These are phyloP conservation scores for Cronartium ribicola DNA, from an alignment of 1,284 basidiomycete species.

Conservation along the genomic window DNA sequence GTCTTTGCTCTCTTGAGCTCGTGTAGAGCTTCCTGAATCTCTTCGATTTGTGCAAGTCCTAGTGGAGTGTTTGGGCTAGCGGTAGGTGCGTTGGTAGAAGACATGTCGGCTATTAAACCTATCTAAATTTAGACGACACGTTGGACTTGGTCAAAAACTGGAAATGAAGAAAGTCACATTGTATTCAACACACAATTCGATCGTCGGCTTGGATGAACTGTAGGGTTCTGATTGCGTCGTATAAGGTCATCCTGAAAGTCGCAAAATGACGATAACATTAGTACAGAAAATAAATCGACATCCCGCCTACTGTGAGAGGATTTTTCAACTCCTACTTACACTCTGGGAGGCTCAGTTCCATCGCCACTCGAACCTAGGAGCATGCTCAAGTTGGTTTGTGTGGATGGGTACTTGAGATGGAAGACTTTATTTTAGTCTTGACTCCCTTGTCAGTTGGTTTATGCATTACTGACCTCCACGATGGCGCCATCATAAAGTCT, in stretches of 20 bases:
- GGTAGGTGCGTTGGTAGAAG: constrained; percentile 50
- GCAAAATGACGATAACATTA: not conserved
- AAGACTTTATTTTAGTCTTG: constrained; percentile 45
- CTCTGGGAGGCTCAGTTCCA: constrained; percentile 36
- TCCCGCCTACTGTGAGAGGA: not conserved
- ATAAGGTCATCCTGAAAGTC: constrained; percentile 50
- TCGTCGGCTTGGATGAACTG: constrained; percentile 52
- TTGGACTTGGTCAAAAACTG: not conserved
- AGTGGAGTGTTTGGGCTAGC: constrained; percentile 48
- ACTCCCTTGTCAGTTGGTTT: constrained; percentile 44
- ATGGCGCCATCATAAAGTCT: constrained; percentile 50
- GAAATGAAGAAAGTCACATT: not conserved
- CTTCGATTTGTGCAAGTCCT: constrained; percentile 54
- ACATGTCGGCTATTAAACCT: constrained; percentile 54
- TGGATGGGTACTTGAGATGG: constrained; percentile 41
- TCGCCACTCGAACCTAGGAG: constrained; percentile 33
- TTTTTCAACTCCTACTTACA: constrained; percentile 1
- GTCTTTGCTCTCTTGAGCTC: constrained; percentile 52
- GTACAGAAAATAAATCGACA: not conserved
- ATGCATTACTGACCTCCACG: constrained; percentile 47
- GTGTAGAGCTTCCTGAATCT: constrained; percentile 52
- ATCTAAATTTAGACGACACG: constrained; percentile 43
- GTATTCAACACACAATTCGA: constrained; percentile 47
- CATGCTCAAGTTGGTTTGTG: constrained; percentile 36
- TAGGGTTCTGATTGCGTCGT: constrained; percentile 52